A percentile compares a stretch with the other conserved stretches of the same genome.
Conservation (phyloP, 2,329 filamentous ascomycete species). For the Dothistroma septosporum region DNA sequence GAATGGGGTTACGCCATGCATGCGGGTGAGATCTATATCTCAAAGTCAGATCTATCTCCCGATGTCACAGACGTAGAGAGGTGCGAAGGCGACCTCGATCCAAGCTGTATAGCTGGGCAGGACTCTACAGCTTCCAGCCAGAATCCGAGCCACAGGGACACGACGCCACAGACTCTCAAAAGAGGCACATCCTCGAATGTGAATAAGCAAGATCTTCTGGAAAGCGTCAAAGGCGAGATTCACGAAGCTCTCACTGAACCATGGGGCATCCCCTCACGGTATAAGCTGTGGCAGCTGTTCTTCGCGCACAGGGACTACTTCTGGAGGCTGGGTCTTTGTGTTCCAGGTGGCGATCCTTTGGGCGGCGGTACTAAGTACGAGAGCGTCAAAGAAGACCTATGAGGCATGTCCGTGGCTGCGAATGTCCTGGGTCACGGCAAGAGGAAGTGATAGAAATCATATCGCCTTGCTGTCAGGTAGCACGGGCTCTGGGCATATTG, state of each 20-base stretch:
- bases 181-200: neutral
- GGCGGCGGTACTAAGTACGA: constrained; percentile 27
- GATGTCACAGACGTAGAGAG: constrained; percentile 62
- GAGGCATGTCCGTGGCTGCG: neutral
- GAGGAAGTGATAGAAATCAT: neutral
- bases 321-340: constrained; percentile 83
- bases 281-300: constrained; percentile 84
- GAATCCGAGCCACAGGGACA: neutral
- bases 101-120: constrained; percentile 63
- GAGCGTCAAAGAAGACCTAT: constrained; percentile 27
- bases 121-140: constrained; percentile 33
- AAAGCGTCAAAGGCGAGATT: constrained; percentile 28
- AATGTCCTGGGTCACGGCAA: neutral
- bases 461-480: neutral
- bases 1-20: constrained; percentile 89
- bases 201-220: constrained; percentile 22
- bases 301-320: constrained; percentile 97
- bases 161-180: neutral
- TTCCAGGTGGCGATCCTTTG: constrained; percentile 52
- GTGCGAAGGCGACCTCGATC: constrained; percentile 70
- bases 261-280: constrained; percentile 50
- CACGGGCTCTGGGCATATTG: neutral
- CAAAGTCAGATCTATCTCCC: constrained; percentile 66
- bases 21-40: constrained; percentile 82
- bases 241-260: constrained; percentile 32